Evolutionary conservation across 1,139 yeast genomes (phyloP).

Genomic region (Geotrichum bryndzae): DNA sequence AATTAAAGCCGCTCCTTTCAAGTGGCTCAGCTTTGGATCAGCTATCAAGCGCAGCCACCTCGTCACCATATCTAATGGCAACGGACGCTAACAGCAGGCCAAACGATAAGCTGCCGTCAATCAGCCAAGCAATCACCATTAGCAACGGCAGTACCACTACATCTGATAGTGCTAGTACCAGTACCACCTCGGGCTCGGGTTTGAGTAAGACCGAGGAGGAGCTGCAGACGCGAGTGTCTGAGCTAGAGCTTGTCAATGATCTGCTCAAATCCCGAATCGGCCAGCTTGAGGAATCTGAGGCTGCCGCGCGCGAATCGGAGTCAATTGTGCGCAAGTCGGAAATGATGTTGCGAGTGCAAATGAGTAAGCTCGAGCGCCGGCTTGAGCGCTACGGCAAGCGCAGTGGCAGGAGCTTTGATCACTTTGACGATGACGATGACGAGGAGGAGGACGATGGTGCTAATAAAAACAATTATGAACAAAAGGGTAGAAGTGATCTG

Average conservation of each 20-base stretch:
- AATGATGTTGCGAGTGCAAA: slow-evolving; percentile 17
- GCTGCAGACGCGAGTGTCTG: slow-evolving; percentile 42
- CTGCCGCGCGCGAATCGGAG: slow-evolving; percentile 29
- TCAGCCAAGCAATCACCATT: not conserved
- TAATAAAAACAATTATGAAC: not conserved
- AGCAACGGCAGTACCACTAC: not conserved
- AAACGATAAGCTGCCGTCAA: not conserved
- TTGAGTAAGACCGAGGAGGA: slow-evolving; percentile 8
- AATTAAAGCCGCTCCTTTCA: not conserved
- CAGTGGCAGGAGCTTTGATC: not conserved
- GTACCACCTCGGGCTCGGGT: slow-evolving; percentile 13
- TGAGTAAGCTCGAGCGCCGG: slow-evolving; percentile 14
- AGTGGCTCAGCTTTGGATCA: slow-evolving; percentile 23
- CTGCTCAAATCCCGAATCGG: slow-evolving; percentile 72
- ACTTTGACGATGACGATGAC: not conserved
- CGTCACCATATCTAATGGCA: slow-evolving; percentile 25
- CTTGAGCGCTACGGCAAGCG: not conserved
- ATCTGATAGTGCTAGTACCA: slow-evolving; percentile 2
- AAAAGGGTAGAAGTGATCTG: not conserved
- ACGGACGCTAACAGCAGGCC: slow-evolving; percentile 3
- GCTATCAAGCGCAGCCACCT: slow-evolving; percentile 25
- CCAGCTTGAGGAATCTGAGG: slow-evolving; percentile 62
- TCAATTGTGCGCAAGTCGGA: slow-evolving; percentile 23
- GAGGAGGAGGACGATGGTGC: not conserved
- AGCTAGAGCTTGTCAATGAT: slow-evolving; percentile 83